Percentiles rank a stretch among this genome's conserved stretches.
These are phyloP conservation scores for Oryza nivara DNA, from an alignment of 176 grass and related monocot species.

Conservation along the genomic window DNA sequence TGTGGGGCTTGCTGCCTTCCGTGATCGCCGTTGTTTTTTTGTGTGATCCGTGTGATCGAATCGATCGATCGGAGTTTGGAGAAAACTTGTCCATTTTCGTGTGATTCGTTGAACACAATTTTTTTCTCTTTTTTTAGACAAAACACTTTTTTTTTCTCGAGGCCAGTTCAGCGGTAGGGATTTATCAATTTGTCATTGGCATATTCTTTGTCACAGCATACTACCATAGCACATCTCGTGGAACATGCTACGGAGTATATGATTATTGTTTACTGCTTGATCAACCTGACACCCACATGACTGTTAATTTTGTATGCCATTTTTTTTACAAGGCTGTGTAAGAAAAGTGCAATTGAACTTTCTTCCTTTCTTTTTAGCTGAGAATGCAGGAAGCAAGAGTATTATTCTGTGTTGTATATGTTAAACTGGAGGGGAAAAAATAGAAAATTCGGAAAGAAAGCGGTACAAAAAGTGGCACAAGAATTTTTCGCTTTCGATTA, in stretches of 20 bases:
- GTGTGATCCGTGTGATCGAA: conserved; percentile 36
- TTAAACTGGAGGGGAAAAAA: too few relatives aligned
- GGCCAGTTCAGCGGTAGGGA: background rate
- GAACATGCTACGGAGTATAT: background rate
- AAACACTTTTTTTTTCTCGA: background rate
- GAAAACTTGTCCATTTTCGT: background rate
- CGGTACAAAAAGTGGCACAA: too few relatives aligned
- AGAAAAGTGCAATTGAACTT: background rate
- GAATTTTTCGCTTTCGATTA: too few relatives aligned
- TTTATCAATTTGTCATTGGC: background rate
- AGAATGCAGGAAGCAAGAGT: background rate
- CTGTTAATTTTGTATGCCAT: background rate
- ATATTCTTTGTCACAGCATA: background rate
- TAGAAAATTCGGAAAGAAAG: too few relatives aligned
- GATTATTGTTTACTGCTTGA: background rate
- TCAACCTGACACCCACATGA: background rate
- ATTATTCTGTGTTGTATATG: background rate
- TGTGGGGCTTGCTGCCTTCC: conserved; percentile 42
- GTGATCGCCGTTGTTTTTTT: background rate
- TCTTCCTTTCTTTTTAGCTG: background rate
- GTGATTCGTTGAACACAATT: background rate
- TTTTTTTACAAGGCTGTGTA: background rate
- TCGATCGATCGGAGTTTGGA: conserved; percentile 41
- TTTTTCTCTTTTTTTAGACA: background rate
- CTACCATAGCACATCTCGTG: background rate